Conservation (phyloP, 306 rosid species). For the Castanea mollissima region DNA sequence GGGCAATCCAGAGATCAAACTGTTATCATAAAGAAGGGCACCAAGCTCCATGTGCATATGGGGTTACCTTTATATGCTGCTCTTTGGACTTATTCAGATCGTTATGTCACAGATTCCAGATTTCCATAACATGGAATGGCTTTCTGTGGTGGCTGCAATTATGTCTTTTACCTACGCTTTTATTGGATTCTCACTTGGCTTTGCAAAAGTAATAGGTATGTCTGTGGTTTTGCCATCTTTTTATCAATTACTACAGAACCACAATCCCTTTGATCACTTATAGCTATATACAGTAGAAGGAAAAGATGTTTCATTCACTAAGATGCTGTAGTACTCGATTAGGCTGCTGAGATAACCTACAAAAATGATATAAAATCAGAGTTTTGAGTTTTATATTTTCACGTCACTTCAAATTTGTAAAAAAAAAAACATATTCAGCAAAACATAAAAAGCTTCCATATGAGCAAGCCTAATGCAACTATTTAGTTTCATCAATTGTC, state of each 20-base stretch:
- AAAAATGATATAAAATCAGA: background rate
- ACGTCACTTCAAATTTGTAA: background rate
- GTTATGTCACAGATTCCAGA: slow-evolving; percentile 79
- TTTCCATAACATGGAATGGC: slow-evolving; percentile 72
- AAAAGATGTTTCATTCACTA: slow-evolving; percentile 5
- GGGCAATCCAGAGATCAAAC: slow-evolving; percentile 73
- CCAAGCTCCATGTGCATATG: slow-evolving; percentile 58
- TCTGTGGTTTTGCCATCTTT: slow-evolving; percentile 4
- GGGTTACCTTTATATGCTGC: slow-evolving; percentile 45
- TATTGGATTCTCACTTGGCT: slow-evolving; percentile 79
- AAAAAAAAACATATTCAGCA: background rate
- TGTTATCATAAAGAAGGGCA: slow-evolving; percentile 85
- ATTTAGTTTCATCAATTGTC: background rate
- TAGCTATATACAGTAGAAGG: no score
- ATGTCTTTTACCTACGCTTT: slow-evolving; percentile 74
- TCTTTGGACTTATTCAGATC: slow-evolving; percentile 74
- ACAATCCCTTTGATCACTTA: background rate
- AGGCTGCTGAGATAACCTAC: background rate
- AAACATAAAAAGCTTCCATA: background rate
- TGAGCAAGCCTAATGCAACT: background rate
- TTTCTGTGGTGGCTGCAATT: slow-evolving; percentile 66
- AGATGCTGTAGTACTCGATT: background rate
- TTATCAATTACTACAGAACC: background rate
- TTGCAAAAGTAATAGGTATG: slow-evolving; percentile 56
- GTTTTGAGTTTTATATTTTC: background rate